A percentile compares a stretch with the other conserved stretches of the same genome.
phyloP scores from a whole-genome alignment of 352 stramenopile genomes.

The Aphanomyces stellatus region DNA sequence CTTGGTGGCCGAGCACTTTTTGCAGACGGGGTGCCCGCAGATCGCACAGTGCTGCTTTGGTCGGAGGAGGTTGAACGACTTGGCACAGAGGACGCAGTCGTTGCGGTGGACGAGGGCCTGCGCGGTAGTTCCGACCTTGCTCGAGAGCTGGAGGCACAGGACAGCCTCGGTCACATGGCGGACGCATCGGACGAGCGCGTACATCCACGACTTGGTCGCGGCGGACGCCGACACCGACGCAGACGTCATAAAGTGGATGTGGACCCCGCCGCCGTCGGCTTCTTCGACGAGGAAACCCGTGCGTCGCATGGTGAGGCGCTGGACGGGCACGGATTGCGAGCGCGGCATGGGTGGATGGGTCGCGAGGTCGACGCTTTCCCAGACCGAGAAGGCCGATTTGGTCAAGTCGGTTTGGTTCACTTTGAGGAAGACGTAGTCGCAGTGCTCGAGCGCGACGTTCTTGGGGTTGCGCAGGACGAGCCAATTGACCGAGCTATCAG shows the following conservation, averaged over 20 bases:
- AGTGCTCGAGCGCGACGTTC: neutral
- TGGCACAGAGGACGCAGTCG: conserved; percentile 36
- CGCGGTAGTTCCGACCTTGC: neutral
- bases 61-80: conserved; percentile 66
- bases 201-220: neutral
- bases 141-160: neutral
- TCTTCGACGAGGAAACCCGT: conserved; percentile 62
- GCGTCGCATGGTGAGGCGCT: conserved; percentile 52
- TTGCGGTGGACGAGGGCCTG: neutral
- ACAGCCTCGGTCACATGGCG: neutral
- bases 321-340: neutral
- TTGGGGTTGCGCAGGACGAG: neutral
- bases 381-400: conserved; percentile 5
- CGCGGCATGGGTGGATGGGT: neutral
- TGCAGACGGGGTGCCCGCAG: conserved; percentile 74
- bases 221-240: neutral
- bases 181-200: neutral
- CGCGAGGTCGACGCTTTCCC: neutral
- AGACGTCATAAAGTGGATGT: neutral
- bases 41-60: conserved; percentile 77
- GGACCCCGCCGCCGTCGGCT: neutral
- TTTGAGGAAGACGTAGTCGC: neutral
- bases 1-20: conserved; percentile 55
- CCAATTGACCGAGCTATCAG: neutral
- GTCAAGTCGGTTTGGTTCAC: neutral